Conservation (phyloP, 805 yeast genomes). For the Blastobotrys peoriensis region DNA sequence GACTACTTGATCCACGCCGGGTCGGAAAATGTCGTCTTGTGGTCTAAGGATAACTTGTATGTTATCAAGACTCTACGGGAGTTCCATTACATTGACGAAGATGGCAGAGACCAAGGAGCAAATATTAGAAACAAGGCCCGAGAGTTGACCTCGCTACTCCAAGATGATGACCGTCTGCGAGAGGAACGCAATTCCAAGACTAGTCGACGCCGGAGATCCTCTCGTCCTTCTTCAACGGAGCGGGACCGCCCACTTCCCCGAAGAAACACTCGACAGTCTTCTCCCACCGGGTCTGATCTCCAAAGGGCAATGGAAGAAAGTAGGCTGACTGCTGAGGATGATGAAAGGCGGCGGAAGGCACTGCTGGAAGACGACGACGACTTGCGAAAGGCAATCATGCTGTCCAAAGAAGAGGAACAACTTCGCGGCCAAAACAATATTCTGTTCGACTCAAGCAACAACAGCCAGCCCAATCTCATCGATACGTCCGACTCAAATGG, state of each 20-base stretch:
- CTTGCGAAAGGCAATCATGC: conserved; percentile 59
- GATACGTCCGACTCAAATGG: conserved; percentile 27
- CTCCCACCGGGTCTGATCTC: conserved; percentile 56
- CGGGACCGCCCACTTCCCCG: neutral
- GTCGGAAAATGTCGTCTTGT: conserved; percentile 78
- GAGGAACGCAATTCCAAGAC: conserved; percentile 53
- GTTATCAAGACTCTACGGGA: conserved; percentile 86
- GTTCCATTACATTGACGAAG: conserved; percentile 74
- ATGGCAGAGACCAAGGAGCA: conserved; percentile 80
- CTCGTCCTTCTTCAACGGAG: conserved; percentile 3
- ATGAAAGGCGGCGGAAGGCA: conserved; percentile 45
- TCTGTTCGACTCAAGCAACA: conserved; percentile 16
- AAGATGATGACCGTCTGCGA: conserved; percentile 73
- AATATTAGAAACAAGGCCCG: conserved; percentile 84
- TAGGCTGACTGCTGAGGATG: conserved; percentile 76
- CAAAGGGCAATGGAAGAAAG: conserved; percentile 77
- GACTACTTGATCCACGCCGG: conserved; percentile 84
- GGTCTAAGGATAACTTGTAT: conserved; percentile 88
- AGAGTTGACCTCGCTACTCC: conserved; percentile 71
- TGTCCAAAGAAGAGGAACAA: conserved; percentile 72
- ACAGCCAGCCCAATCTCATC: conserved; percentile 21
- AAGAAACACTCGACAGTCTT: neutral
- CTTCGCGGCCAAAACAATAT: conserved; percentile 37
- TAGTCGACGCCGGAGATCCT: conserved; percentile 12
- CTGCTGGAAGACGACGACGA: conserved; percentile 49